phyloP scores from a whole-genome alignment of 805 yeast species.

The Cyberlindnera japonica region DNA sequence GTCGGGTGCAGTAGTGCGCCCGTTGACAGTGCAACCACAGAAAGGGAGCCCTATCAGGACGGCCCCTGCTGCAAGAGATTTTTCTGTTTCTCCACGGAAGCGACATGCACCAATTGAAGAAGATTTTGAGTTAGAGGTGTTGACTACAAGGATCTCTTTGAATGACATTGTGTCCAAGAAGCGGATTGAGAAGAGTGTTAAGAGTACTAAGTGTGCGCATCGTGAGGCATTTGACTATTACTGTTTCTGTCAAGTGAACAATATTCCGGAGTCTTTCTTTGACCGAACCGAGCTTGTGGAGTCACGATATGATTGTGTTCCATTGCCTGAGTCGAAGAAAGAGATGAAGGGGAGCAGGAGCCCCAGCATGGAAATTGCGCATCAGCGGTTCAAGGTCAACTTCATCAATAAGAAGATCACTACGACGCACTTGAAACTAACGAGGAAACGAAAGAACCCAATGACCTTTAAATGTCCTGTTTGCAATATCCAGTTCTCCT shows the following conservation, averaged over 20 bases:
- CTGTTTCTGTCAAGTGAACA: constrained; percentile 14
- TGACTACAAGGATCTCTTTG: constrained; percentile 13
- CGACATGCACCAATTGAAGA: constrained; percentile 1
- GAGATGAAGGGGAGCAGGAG: neutral
- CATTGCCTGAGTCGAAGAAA: neutral
- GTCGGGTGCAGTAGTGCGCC: too few relatives aligned
- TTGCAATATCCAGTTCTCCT: constrained; percentile 13
- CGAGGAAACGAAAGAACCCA: constrained; percentile 8
- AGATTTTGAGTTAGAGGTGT: constrained; percentile 16
- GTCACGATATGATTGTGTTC: constrained; percentile 3
- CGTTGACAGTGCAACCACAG: too few relatives aligned
- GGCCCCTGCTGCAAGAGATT: too few relatives aligned
- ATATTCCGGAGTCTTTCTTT: neutral
- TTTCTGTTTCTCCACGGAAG: constrained; percentile 1
- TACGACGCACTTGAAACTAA: constrained; percentile 8
- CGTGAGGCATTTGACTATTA: constrained; percentile 17
- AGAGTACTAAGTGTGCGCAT: constrained; percentile 16
- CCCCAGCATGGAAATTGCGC: constrained; percentile 1
- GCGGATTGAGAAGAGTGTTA: constrained; percentile 16
- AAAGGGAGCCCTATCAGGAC: too few relatives aligned
- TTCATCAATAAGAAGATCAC: constrained; percentile 1
- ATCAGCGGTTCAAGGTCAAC: constrained; percentile 7
- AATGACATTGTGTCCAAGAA: constrained; percentile 17
- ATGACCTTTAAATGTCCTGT: constrained; percentile 16
- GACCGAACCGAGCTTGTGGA: constrained; percentile 4